These are phyloP conservation scores for Claviceps fusiformis DNA, from an alignment of 2,329 filamentous ascomycete species.

Conservation along the genomic window DNA sequence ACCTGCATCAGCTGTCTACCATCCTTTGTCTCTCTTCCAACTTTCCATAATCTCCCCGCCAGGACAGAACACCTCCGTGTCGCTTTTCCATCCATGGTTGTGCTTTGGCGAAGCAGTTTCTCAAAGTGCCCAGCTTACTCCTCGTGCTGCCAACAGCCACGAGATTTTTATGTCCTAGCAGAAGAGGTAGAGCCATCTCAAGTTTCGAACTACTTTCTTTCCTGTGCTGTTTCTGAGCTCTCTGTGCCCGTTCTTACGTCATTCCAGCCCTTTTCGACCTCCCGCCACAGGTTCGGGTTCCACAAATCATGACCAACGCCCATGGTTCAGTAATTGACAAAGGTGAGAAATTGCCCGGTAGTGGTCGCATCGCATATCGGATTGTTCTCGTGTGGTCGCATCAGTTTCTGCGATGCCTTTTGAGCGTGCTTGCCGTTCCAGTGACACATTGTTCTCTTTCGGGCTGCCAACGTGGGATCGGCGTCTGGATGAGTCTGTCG, in stretches of 20 bases:
- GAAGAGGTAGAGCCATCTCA: background rate
- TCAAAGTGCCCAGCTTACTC: background rate
- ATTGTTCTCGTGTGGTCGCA: background rate
- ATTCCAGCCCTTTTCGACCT: conserved; percentile 3
- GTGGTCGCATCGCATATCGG: background rate
- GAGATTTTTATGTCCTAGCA: background rate
- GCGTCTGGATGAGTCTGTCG: background rate
- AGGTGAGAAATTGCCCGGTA: conserved; percentile 15
- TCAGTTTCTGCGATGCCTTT: background rate
- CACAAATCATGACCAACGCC: conserved; percentile 21
- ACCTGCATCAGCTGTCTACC: background rate
- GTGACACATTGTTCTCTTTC: background rate
- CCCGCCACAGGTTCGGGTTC: conserved; percentile 4
- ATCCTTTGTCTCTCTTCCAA: background rate
- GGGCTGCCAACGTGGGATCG: background rate
- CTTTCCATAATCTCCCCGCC: background rate
- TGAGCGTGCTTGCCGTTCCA: background rate
- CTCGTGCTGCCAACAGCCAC: background rate
- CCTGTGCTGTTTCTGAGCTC: background rate
- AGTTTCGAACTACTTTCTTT: background rate
- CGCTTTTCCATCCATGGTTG: too few relatives aligned
- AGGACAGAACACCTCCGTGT: background rate
- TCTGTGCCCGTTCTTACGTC: conserved; percentile 6
- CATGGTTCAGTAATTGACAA: conserved; percentile 22
- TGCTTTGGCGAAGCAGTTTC: too few relatives aligned